Percentiles rank a stretch among this genome's conserved stretches.
Conservation (phyloP, 345 rosid genomes). For the Barbarea vulgaris region DNA sequence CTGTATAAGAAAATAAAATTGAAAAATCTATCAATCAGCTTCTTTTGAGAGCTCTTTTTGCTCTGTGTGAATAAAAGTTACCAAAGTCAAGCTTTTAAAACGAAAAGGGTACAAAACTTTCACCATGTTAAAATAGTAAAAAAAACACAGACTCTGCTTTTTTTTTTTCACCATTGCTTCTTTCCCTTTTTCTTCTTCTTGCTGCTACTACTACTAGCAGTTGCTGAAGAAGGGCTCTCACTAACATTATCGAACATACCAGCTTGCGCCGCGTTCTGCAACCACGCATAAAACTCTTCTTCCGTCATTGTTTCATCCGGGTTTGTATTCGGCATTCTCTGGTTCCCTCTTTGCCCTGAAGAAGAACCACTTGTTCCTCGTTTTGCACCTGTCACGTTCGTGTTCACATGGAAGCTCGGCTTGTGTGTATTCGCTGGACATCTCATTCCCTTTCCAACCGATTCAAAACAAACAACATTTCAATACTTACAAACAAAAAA, state of each 20-base stretch:
- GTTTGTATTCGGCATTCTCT: slow-evolving; percentile 53
- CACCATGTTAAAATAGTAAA: slow-evolving; percentile 22
- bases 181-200: slow-evolving; percentile 82
- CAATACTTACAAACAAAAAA: neutral
- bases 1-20: neutral
- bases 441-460: slow-evolving; percentile 84
- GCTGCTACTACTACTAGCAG: slow-evolving; percentile 45
- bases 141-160: neutral
- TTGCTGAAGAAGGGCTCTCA: slow-evolving; percentile 49
- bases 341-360: slow-evolving; percentile 63
- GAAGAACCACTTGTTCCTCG: slow-evolving; percentile 56
- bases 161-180: slow-evolving; percentile 64
- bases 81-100: slow-evolving; percentile 7
- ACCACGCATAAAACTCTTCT: slow-evolving; percentile 85
- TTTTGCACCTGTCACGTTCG: slow-evolving; percentile 58
- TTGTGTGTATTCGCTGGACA: slow-evolving; percentile 91
- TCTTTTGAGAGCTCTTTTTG: slow-evolving; percentile 16
- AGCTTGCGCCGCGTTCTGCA: slow-evolving; percentile 81
- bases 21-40: slow-evolving; percentile 8
- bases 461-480: slow-evolving; percentile 21
- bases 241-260: slow-evolving; percentile 67
- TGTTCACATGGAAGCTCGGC: slow-evolving; percentile 96
- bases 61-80: slow-evolving; percentile 12
- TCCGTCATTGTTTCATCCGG: slow-evolving; percentile 88
- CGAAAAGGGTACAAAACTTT: slow-evolving; percentile 32